These are phyloP conservation scores for Neurospora sp. DNA, from an alignment of 495 filamentous ascomycete genomes.

Conservation along the genomic window DNA sequence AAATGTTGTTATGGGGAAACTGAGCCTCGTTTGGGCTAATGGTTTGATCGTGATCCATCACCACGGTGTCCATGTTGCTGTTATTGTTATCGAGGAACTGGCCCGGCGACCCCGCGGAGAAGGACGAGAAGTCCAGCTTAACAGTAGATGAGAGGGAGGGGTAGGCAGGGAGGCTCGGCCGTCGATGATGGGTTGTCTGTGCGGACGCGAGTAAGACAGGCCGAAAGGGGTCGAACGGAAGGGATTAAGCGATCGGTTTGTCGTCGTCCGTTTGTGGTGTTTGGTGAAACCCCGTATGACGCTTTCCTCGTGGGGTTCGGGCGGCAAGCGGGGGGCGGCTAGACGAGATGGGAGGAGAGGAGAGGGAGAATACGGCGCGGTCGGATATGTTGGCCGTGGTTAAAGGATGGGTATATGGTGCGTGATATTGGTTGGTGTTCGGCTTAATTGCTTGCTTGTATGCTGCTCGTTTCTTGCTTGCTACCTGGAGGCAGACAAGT, in stretches of 20 bases:
- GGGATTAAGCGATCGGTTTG: neutral
- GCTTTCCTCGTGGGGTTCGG: neutral
- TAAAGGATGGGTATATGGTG: neutral
- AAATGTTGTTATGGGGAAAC: neutral
- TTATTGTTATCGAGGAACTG: constrained; percentile 41
- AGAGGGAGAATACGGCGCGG: neutral
- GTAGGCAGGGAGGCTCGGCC: neutral
- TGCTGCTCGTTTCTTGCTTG: neutral
- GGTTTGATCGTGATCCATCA: constrained; percentile 34
- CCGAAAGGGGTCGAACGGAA: neutral
- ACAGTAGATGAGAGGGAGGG: constrained; percentile 3
- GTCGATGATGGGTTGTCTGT: neutral
- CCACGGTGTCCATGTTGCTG: constrained; percentile 33
- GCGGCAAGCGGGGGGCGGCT: neutral
- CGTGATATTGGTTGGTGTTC: neutral
- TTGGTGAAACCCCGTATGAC: neutral
- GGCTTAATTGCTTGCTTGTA: neutral
- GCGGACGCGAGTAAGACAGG: neutral
- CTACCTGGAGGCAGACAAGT: neutral
- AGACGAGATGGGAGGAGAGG: neutral
- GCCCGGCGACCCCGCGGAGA: constrained; percentile 36
- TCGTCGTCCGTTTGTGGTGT: neutral
- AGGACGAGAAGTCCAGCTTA: constrained; percentile 41
- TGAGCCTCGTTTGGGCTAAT: neutral
- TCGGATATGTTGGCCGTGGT: neutral